A percentile compares a stretch with the other conserved stretches of the same genome.
These are phyloP conservation scores for Massospora cicadina DNA, from an alignment of 371 early-diverging fungal genomes.

Conservation along the genomic window DNA sequence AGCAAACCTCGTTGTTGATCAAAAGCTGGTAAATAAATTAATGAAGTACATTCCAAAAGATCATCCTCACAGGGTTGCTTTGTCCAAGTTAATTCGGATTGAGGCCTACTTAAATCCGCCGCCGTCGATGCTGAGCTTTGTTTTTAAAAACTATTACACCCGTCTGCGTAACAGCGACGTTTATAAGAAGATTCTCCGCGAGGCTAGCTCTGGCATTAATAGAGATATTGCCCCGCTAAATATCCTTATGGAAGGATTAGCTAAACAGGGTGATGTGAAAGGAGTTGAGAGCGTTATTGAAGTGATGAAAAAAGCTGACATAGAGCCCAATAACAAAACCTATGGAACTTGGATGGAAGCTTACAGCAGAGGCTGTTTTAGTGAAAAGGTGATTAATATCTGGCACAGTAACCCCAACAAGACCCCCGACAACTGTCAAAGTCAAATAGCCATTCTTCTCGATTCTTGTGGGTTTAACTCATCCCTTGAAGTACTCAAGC, in stretches of 20 bases:
- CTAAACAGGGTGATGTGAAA: not conserved
- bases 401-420: not conserved
- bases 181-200: not conserved
- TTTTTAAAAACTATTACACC: not conserved
- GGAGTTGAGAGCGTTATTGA: not conserved
- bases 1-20: not conserved
- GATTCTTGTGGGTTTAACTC: constrained; percentile 5
- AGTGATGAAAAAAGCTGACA: not conserved
- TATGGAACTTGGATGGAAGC: constrained; percentile 1
- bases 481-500: not conserved
- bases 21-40: not conserved
- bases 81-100: not conserved
- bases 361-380: not conserved
- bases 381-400: not conserved
- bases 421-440: constrained; percentile 5
- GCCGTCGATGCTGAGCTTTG: not conserved
- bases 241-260: not conserved
- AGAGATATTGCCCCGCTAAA: not conserved
- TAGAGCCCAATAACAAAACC: not conserved
- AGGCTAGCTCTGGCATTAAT: not conserved
- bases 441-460: not conserved
- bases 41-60: not conserved
- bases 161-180: not conserved
- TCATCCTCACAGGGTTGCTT: not conserved
- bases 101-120: not conserved